Evolutionary conservation across 306 rosid species (phyloP), one percentile per base, ranked within the genome.

Genomic region (Quercus suber): DNA sequence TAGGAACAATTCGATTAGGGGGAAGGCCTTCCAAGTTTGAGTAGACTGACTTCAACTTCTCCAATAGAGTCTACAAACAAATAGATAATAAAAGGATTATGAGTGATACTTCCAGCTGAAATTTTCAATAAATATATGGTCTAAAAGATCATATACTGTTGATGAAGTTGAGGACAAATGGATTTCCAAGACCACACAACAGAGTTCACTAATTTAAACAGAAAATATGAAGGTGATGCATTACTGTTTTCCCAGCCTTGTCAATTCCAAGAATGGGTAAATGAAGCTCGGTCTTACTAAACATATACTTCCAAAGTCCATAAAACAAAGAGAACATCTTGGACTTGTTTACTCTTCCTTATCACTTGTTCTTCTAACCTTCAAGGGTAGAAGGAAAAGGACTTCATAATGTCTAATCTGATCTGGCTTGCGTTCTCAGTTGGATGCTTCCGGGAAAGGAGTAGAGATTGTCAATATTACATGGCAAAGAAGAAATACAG

Each of bases 201-300:
- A 56, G 71, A 73, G 63, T 31, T 75, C 45, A 69, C 55, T 17
- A 56, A 79, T 71, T 61, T 55, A 33, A 14, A 81, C 74, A 20
- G 15, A 80, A 25, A 65, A 84, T 27, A 65, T 23, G 56, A 14
- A 56, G 75, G 79, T 80, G 73, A 81, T 79, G 79, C 55, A 76
- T 84, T 90, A 96, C 99, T 71, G 99, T 93, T 86, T 96, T 96
- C n/a, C 99, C 99, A 70, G 99, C 90, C 87, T 96, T 96, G 93
- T 93, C 99, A 72, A 93, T 89, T 79, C 99, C 99, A 81, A 96
- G 83, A 87, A 96, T 93, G 81, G 93, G 98, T 18, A 96, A 93
- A 79, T 90, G 99, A 90, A 91, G 92, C 92, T 96, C 99, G 41
- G 90, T 90, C 91, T 91, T 90, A 82, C 94, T 93, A 80, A 87